Conservation (phyloP, 1,284 basidiomycete species). For the Naganishia sp. region DNA sequence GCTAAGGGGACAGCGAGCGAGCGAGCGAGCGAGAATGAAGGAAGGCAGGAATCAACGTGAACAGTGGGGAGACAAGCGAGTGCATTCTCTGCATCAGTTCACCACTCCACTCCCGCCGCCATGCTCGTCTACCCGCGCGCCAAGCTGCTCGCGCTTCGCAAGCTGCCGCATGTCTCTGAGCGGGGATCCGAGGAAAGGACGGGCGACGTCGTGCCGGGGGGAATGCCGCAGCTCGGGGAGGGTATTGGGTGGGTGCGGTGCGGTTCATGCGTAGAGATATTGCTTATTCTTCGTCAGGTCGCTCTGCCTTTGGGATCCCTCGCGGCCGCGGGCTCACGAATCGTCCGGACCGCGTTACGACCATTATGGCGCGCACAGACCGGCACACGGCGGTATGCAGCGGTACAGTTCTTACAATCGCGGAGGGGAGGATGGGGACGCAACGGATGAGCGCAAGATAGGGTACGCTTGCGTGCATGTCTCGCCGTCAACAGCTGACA, state of each 20-base stretch:
- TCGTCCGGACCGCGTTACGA: background rate
- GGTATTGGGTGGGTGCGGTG: conserved; percentile 9
- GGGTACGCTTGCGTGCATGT: background rate
- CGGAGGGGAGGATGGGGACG: background rate
- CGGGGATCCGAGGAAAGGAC: conserved; percentile 3
- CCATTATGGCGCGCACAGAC: background rate
- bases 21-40: no score
- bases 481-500: background rate
- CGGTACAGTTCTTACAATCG: background rate
- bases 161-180: background rate
- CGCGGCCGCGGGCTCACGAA: background rate
- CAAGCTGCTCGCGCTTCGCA: no score
- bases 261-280: background rate
- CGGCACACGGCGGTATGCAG: no score
- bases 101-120: no score
- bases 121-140: no score
- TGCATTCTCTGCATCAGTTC: no score
- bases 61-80: no score
- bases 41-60: no score
- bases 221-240: conserved; percentile 5
- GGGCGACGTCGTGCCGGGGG: conserved; percentile 10
- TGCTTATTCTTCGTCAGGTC: background rate
- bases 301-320: no score
- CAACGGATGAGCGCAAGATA: background rate
- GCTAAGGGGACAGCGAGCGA: no score